Evolutionary conservation across 2,329 filamentous ascomycete species (phyloP).

Genomic region (Trichoderma atrobrunneum): DNA sequence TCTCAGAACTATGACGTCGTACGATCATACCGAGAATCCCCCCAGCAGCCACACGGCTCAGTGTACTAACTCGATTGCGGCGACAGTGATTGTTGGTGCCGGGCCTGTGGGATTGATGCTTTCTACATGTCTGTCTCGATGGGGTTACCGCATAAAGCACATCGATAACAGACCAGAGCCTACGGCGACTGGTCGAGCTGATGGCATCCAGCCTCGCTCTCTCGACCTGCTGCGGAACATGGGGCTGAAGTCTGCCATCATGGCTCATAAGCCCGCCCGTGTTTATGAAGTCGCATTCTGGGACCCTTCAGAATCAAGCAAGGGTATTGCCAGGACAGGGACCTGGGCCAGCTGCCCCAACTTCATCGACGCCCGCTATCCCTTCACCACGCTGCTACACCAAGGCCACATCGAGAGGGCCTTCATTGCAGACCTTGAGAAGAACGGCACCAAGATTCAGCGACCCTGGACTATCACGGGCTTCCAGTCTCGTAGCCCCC

Average conservation of each 20-base stretch:
- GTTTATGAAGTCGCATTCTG: constrained; percentile 77
- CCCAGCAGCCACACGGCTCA: background rate
- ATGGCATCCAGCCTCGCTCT: constrained; percentile 88
- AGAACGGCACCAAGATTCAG: constrained; percentile 59
- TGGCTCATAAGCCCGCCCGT: constrained; percentile 82
- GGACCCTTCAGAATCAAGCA: constrained; percentile 57
- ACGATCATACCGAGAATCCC: background rate
- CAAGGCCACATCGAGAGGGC: constrained; percentile 70
- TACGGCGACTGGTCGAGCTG: constrained; percentile 79
- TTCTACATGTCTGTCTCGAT: constrained; percentile 82
- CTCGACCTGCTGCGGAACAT: constrained; percentile 85
- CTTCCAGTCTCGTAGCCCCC: constrained; percentile 57
- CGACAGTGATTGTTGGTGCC: constrained; percentile 76
- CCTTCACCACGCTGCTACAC: constrained; percentile 68
- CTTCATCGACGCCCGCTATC: constrained; percentile 72
- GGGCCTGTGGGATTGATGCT: constrained; percentile 86
- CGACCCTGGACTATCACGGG: constrained; percentile 63
- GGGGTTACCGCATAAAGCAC: constrained; percentile 94
- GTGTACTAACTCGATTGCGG: background rate
- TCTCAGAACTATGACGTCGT: constrained; percentile 16
- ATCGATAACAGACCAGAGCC: constrained; percentile 87
- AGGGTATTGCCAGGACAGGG: constrained; percentile 62
- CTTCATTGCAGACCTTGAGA: constrained; percentile 63
- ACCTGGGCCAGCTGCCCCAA: constrained; percentile 85
- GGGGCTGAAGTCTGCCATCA: constrained; percentile 82